phyloP scores from a whole-genome alignment of 2,329 filamentous ascomycete species.

The Ophiostoma sp. region DNA sequence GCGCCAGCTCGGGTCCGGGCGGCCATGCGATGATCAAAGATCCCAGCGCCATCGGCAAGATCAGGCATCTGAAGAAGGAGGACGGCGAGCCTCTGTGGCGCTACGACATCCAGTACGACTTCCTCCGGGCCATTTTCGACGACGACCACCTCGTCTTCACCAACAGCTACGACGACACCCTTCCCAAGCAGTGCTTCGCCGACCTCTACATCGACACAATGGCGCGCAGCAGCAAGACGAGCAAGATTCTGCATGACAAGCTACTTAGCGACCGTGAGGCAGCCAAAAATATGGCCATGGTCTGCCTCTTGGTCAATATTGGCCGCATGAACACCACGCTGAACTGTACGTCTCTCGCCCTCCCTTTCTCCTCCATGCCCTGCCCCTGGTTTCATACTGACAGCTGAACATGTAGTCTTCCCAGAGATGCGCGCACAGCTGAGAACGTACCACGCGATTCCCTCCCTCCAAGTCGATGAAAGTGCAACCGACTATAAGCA shows the following conservation, averaged over 20 bases:
- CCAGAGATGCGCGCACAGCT: slow-evolving; percentile 98
- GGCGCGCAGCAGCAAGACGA: slow-evolving; percentile 97
- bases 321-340: slow-evolving; percentile 98
- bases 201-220: slow-evolving; percentile 98
- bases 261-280: slow-evolving; percentile 84
- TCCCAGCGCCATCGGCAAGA: slow-evolving; percentile 56
- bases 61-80: slow-evolving; percentile 80
- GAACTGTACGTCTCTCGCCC: slow-evolving; percentile 62
- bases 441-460: slow-evolving; percentile 95
- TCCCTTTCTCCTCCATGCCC: slow-evolving; percentile 12
- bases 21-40: slow-evolving; percentile 33
- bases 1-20: slow-evolving; percentile 27
- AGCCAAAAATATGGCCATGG: slow-evolving; percentile 98
- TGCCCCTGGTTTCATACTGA: slow-evolving; percentile 29
- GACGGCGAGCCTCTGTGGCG: slow-evolving; percentile 84
- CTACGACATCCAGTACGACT: slow-evolving; percentile 83
- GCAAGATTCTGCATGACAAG: slow-evolving; percentile 97
- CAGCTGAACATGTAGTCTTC: slow-evolving; percentile 61
- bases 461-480: slow-evolving; percentile 88
- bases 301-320: slow-evolving; percentile 93
- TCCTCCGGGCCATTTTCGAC: slow-evolving; percentile 73
- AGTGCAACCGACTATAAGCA: slow-evolving; percentile 97
- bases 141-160: slow-evolving; percentile 73
- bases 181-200: slow-evolving; percentile 72
- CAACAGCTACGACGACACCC: slow-evolving; percentile 69